These are phyloP conservation scores for Termitomyces bulborhizus DNA, from an alignment of 768 basidiomycete species.

Conservation along the genomic window DNA sequence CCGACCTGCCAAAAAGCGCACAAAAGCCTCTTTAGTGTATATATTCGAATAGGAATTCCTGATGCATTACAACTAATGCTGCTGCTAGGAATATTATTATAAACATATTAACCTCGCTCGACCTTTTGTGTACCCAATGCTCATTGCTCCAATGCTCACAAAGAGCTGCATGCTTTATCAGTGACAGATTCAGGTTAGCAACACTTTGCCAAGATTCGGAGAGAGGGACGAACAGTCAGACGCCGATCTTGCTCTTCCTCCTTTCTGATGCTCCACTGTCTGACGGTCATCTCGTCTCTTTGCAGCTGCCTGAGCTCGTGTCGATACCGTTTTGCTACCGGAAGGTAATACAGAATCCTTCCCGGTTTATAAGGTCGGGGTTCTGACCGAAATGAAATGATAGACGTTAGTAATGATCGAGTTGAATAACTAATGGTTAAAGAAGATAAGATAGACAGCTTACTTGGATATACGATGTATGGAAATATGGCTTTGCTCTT, in stretches of 20 bases:
- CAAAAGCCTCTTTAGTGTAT: background rate
- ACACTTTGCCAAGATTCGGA: background rate
- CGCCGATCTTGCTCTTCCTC: slow-evolving; percentile 19
- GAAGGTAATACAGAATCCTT: slow-evolving; percentile 21
- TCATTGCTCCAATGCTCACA: slow-evolving; percentile 27
- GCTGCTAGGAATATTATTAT: slow-evolving; percentile 7
- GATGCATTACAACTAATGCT: slow-evolving; percentile 2
- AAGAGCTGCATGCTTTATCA: slow-evolving; percentile 23
- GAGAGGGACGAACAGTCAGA: slow-evolving; percentile 15
- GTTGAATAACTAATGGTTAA: background rate
- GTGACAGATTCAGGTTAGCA: background rate
- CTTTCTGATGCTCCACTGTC: slow-evolving; percentile 22
- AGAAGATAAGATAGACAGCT: slow-evolving; percentile 4
- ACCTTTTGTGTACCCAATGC: slow-evolving; percentile 22
- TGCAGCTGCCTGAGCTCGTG: slow-evolving; percentile 19
- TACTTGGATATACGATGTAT: slow-evolving; percentile 20
- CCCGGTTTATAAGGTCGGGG: slow-evolving; percentile 14
- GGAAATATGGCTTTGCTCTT: slow-evolving; percentile 26
- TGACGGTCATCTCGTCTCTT: slow-evolving; percentile 12
- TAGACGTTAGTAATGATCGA: background rate
- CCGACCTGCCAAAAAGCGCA: background rate
- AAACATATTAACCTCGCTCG: slow-evolving; percentile 9
- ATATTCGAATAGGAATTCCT: background rate
- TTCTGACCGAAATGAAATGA: slow-evolving; percentile 11
- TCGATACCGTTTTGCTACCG: slow-evolving; percentile 19